Percentiles rank a stretch among this genome's conserved stretches.
Evolutionary conservation across 176 grass and related monocot genomes (phyloP).

Genomic region (Olyra latifolia): DNA sequence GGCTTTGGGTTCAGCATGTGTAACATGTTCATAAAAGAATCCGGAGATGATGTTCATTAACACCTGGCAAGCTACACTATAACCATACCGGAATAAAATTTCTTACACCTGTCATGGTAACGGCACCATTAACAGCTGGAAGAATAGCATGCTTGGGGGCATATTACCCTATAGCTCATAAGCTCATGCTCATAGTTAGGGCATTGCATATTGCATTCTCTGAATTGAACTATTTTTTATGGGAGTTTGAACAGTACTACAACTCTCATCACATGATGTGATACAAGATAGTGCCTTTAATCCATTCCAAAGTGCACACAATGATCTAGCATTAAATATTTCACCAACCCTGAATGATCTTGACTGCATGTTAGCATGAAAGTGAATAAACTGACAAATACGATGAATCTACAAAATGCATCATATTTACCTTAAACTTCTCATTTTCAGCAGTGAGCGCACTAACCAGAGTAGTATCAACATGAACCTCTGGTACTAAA

Average conservation of each 20-base stretch:
- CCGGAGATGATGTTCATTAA: not conserved
- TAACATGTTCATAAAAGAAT: not conserved
- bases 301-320: not conserved
- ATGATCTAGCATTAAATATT: not conserved
- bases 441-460: constrained; percentile 87
- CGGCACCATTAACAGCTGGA: constrained; percentile 11
- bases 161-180: constrained; percentile 18
- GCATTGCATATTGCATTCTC: not conserved
- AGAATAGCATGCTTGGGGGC: not conserved
- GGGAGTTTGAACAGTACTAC: not conserved
- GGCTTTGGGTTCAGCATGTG: constrained; percentile 16
- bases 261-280: constrained; percentile 12
- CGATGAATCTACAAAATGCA: constrained; percentile 21
- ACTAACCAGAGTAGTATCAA: constrained; percentile 75
- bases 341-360: not conserved
- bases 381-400: constrained; percentile 1
- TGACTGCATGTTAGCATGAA: constrained; percentile 10
- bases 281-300: not conserved
- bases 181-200: not conserved
- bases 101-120: constrained; percentile 17
- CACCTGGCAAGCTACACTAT: not conserved
- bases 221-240: not conserved
- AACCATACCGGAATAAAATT: constrained; percentile 3
- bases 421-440: constrained; percentile 72
- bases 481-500: constrained; percentile 67